Evolutionary conservation across 192 early-diverging fungal species (phyloP).

Genomic region (Funneliformis geosporum): DNA sequence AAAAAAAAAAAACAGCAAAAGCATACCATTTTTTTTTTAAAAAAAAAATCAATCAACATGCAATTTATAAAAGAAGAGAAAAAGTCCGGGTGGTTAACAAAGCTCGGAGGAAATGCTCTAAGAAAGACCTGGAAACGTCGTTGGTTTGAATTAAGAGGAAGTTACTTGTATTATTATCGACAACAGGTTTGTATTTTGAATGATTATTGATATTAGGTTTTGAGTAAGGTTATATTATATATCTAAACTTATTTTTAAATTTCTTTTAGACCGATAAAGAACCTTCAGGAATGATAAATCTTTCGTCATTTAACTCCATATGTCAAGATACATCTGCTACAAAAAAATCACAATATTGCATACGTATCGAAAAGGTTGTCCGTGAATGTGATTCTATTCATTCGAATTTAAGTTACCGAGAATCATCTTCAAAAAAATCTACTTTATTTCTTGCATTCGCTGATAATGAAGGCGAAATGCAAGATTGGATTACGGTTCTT

Average conservation of each 20-base stretch:
- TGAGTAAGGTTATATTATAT: neutral
- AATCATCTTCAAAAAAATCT: constrained; percentile 1
- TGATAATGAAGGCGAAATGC: constrained; percentile 29
- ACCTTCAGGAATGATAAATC: constrained; percentile 25
- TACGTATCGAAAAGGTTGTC: constrained; percentile 26
- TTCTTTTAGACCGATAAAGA: constrained; percentile 8
- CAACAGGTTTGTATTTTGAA: constrained; percentile 19
- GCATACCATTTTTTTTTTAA: neutral
- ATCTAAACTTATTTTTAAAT: neutral
- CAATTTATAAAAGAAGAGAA: constrained; percentile 16
- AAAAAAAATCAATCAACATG: neutral
- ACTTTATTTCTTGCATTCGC: constrained; percentile 24
- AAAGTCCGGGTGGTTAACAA: constrained; percentile 31
- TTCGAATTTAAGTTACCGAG: constrained; percentile 16
- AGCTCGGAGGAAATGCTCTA: constrained; percentile 31
- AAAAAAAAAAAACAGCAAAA: no score
- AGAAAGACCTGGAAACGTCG: constrained; percentile 32
- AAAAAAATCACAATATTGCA: constrained; percentile 32
- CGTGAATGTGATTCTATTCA: constrained; percentile 18
- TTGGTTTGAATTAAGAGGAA: constrained; percentile 29
- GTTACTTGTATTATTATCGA: constrained; percentile 30
- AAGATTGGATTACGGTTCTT: constrained; percentile 15
- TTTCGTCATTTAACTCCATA: constrained; percentile 23
- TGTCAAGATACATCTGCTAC: constrained; percentile 14
- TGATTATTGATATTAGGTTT: neutral